phyloP scores from a whole-genome alignment of 495 filamentous ascomycete species.

The Xylaria intraflava region DNA sequence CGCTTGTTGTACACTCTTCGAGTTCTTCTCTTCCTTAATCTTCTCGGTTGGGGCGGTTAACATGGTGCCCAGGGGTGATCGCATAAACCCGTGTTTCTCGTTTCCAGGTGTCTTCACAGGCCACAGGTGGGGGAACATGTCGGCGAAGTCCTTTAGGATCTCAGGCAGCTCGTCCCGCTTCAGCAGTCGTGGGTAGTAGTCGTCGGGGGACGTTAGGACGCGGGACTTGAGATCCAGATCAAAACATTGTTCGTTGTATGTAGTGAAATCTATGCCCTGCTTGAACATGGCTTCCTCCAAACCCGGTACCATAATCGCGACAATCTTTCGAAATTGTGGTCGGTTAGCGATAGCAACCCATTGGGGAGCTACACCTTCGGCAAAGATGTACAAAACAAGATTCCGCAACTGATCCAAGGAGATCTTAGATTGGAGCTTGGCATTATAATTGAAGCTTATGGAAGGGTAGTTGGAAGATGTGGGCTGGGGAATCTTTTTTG shows the following conservation, averaged over 20 bases:
- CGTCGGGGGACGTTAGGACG: constrained; percentile 46
- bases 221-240: constrained; percentile 25
- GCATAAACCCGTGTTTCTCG: constrained; percentile 66
- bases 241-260: constrained; percentile 29
- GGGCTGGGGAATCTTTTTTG: constrained; percentile 50
- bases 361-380: constrained; percentile 74
- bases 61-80: constrained; percentile 76
- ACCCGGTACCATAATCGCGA: constrained; percentile 90
- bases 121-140: constrained; percentile 84
- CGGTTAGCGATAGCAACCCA: constrained; percentile 81
- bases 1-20: constrained; percentile 49
- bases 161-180: constrained; percentile 52
- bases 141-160: constrained; percentile 62
- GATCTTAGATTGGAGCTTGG: constrained; percentile 64
- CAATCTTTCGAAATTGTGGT: constrained; percentile 69
- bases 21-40: constrained; percentile 51
- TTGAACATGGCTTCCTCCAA: constrained; percentile 87
- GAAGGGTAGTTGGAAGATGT: constrained; percentile 62
- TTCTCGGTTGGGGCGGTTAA: constrained; percentile 60
- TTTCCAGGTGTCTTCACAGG: constrained; percentile 82
- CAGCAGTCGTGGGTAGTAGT: constrained; percentile 68
- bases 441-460: constrained; percentile 59
- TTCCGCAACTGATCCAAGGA: constrained; percentile 73
- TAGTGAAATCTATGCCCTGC: constrained; percentile 49
- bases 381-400: constrained; percentile 80